Evolutionary conservation across 164 flowering plant genomes (phyloP), one percentile per base, ranked within the genome.

Genomic region (Santalum album): DNA sequence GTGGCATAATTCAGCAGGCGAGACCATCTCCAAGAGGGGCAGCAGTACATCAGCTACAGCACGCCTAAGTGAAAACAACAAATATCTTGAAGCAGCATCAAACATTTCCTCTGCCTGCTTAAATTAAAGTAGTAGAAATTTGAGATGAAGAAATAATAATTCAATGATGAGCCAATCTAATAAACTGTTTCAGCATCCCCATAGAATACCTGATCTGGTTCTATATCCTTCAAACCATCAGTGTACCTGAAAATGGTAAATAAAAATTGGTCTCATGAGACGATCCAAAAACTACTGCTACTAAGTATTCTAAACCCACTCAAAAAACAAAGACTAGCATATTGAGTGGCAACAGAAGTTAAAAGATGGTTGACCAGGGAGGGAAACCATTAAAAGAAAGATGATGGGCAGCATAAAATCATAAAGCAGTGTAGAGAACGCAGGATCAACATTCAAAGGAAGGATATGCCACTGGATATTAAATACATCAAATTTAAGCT

Each of bases 81-180:
- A 65, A 59, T 94, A 94, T 75, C 99, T 81, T 55, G 99, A 94
- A 60, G 99, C 92, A 64, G 90, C 97, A 81, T 94, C 97, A 73
- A 94, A 87, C 71, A 94, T 79, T 67, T 87, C 97, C 64, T 81
- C 97, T 22, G 89, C 97, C 97, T 92, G 82, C 58, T 26, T 56
- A 9, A 29, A 29, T 4, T 9, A 29, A 29, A 4, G 34, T 4
- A 29, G 4, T 4, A 29, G 34, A 3, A 29, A n/a, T n/a, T 29
- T 29, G 9, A 4, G 4, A 29, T 29, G 9, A 29, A 29, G 34
- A 29, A 29, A 29, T 9, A 29, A 29, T 29, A 29, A 29, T 29
- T 3, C 9, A 29, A 29, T 29, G n/a, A 29, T 29, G 6, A 29
- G 9, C 34, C 4, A 9, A 4, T 29, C 6, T 3, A 29, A 29